Evolutionary conservation across 2,329 filamentous ascomycete genomes (phyloP), one percentile per base, ranked within the genome.

Genomic region (Verruconis gallopava): DNA sequence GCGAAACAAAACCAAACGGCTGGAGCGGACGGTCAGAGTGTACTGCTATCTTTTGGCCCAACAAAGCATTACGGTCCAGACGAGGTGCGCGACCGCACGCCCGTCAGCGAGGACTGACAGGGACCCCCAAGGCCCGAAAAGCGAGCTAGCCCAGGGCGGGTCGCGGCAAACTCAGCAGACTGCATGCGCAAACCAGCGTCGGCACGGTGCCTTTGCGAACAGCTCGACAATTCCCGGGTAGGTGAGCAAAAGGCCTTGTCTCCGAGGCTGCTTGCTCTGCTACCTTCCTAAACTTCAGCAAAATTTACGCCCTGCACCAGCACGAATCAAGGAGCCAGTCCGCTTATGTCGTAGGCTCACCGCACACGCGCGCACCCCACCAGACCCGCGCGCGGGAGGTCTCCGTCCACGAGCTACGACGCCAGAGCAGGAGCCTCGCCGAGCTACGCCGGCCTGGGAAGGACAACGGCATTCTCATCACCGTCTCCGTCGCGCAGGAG

Each of bases 321-420:
- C 33, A 20, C 32, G 32, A 28, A 5, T n/a, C 19, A 14, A 11
- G 3, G 15, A 22, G n/a, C 5, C 15, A 14, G 12, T 28, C 38
- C 25, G 11, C 38, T 11, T 19, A 40, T 40, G 38, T 18, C 38
- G 30, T 40, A 28, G 32, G 20, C n/a, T 28, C 15, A 11, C 9
- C 33, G 6, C 6, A 15, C 11, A 12, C 6, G 6, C 19, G 21
- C 14, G 6, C n/a, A 20, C 18, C 15, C 22, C 25, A 22, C 15
- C 25, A 22, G 21, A 19, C 21, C 22, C 28, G n/a, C n/a, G 38
- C 38, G 38, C 38, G 38, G 32, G 38, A 40, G 38, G 38, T 40
- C 21, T 28, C 38, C 14, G 15, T 40, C 11, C 25, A 40, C 38
- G 38, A 40, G 21, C 19, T 40, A 15, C 12, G 33, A 36, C 12